Evolutionary conservation across 2,329 filamentous ascomycete species (phyloP).

Genomic region (Paracoccidioides lutzii): DNA sequence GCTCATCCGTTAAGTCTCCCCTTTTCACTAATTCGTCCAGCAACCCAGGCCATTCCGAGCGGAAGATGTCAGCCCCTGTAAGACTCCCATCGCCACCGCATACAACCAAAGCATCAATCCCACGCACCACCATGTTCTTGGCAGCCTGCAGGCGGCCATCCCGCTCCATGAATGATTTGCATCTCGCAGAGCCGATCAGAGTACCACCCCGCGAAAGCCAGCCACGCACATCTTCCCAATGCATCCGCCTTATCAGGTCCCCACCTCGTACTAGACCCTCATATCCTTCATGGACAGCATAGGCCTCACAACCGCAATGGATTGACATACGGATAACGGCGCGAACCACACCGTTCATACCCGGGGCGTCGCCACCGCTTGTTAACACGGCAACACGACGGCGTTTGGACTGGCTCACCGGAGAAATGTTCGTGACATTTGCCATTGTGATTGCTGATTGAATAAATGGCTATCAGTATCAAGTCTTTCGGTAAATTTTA

Average conservation of each 20-base stretch:
- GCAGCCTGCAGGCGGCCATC: slow-evolving; percentile 71
- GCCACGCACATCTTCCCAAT: slow-evolving; percentile 88
- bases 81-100: slow-evolving; percentile 94
- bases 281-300: slow-evolving; percentile 84
- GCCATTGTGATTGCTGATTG: background rate
- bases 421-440: background rate
- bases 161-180: slow-evolving; percentile 83
- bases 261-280: slow-evolving; percentile 86
- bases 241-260: slow-evolving; percentile 73
- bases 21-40: slow-evolving; percentile 69
- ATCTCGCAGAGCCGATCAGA: slow-evolving; percentile 86
- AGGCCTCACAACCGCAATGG: slow-evolving; percentile 67
- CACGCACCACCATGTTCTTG: slow-evolving; percentile 84
- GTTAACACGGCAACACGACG: slow-evolving; percentile 78
- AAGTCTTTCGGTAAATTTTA: background rate
- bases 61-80: slow-evolving; percentile 89
- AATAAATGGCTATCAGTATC: background rate
- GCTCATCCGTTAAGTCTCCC: slow-evolving; percentile 55
- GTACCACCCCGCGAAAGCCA: slow-evolving; percentile 91
- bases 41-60: slow-evolving; percentile 80
- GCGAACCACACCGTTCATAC: slow-evolving; percentile 86
- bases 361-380: slow-evolving; percentile 83
- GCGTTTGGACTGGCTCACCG: slow-evolving; percentile 15
- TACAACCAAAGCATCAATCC: slow-evolving; percentile 92
- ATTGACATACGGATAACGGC: slow-evolving; percentile 87